A percentile compares a stretch with the other conserved stretches of the same genome.
These are phyloP conservation scores for Inonotus hispidus DNA, from an alignment of 1,284 basidiomycete species.

Conservation along the genomic window DNA sequence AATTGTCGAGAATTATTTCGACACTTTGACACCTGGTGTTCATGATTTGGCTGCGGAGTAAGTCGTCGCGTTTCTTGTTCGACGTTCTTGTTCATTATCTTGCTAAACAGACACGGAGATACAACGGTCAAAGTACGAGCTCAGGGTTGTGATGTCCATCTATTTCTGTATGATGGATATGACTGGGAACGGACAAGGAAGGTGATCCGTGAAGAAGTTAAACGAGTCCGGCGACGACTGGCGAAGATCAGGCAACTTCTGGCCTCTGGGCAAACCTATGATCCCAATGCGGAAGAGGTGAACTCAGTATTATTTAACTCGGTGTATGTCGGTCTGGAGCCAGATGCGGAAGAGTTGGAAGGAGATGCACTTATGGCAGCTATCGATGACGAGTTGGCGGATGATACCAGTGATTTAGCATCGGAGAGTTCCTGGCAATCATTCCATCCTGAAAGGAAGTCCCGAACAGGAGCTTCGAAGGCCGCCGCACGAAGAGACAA, in stretches of 20 bases:
- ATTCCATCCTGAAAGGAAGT: slow-evolving; percentile 35
- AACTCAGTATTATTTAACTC: slow-evolving; percentile 87
- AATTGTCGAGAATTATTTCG: slow-evolving; percentile 69
- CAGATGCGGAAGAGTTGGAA: slow-evolving; percentile 69
- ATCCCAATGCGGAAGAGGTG: slow-evolving; percentile 75
- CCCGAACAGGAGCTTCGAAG: slow-evolving; percentile 35
- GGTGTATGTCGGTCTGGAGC: slow-evolving; percentile 80
- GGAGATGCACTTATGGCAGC: slow-evolving; percentile 77
- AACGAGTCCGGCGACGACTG: slow-evolving; percentile 80
- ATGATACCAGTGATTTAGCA: slow-evolving; percentile 61
- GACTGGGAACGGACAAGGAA: slow-evolving; percentile 88
- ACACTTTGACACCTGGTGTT: slow-evolving; percentile 54
- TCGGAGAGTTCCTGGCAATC: slow-evolving; percentile 87
- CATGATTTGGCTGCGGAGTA: slow-evolving; percentile 44
- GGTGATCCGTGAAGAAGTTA: slow-evolving; percentile 84
- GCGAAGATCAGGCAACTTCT: slow-evolving; percentile 92
- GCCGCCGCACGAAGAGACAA: slow-evolving; percentile 37
- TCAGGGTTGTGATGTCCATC: slow-evolving; percentile 53
- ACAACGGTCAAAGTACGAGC: slow-evolving; percentile 51
- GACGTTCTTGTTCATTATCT: slow-evolving; percentile 4
- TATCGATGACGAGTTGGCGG: slow-evolving; percentile 81
- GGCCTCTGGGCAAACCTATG: slow-evolving; percentile 86
- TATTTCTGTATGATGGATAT: slow-evolving; percentile 87
- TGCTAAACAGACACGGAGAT: slow-evolving; percentile 38
- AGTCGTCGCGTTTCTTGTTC: slow-evolving; percentile 19